These are phyloP conservation scores for Boletus coccyginus DNA, from an alignment of 768 basidiomycete genomes.

Conservation along the genomic window DNA sequence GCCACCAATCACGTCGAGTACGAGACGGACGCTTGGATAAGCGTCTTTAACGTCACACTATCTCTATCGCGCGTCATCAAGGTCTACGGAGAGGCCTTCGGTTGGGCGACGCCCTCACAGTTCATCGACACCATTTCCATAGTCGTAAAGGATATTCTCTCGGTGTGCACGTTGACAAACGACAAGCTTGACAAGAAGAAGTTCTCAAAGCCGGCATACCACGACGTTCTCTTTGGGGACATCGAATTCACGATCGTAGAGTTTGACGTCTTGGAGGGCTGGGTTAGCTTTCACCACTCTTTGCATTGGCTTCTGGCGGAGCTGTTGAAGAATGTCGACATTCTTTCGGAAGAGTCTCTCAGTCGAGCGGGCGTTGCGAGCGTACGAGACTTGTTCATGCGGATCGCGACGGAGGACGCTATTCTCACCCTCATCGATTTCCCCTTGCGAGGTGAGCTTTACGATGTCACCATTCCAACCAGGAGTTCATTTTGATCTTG, in stretches of 20 bases:
- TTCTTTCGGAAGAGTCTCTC: conserved; percentile 57
- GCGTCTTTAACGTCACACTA: conserved; percentile 92
- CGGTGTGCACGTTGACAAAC: conserved; percentile 66
- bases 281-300: conserved; percentile 92
- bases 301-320: conserved; percentile 90
- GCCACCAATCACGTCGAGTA: conserved; percentile 86
- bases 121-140: conserved; percentile 65
- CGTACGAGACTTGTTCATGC: conserved; percentile 59
- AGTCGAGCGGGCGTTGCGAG: conserved; percentile 49
- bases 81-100: conserved; percentile 82
- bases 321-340: conserved; percentile 77
- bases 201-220: conserved; percentile 60
- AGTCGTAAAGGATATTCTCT: conserved; percentile 68
- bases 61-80: conserved; percentile 87
- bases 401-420: conserved; percentile 61
- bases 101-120: conserved; percentile 52
- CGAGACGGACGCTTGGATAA: conserved; percentile 96
- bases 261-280: conserved; percentile 77
- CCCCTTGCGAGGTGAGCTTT: conserved; percentile 74
- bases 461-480: neutral
- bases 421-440: conserved; percentile 82
- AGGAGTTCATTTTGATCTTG: neutral
- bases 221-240: conserved; percentile 64
- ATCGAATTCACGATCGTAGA: conserved; percentile 59
- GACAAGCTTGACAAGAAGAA: conserved; percentile 66